Conservation (phyloP, 2,329 filamentous ascomycete species). For the Cucurbitaria berberidis region DNA sequence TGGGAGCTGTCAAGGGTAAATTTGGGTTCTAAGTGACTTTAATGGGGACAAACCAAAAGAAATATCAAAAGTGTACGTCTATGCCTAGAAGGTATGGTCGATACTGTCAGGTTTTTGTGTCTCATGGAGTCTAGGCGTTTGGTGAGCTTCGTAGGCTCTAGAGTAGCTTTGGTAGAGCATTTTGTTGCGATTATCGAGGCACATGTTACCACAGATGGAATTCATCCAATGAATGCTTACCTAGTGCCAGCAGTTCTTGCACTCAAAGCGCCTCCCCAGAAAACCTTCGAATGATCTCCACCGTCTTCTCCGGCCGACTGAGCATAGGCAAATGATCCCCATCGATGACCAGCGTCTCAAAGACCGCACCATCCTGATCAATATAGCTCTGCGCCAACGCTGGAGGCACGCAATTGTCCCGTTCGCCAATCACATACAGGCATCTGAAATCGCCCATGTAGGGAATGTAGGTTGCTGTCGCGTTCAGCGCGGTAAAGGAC, state of each 20-base stretch:
- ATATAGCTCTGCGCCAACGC: slow-evolving; percentile 22
- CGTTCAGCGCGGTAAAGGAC: slow-evolving; percentile 28
- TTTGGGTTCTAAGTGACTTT: no score
- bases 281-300: slow-evolving; percentile 20
- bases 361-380: slow-evolving; percentile 23
- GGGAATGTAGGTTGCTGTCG: slow-evolving; percentile 29
- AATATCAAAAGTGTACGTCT: no score
- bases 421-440: slow-evolving; percentile 26
- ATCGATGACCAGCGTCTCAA: slow-evolving; percentile 20
- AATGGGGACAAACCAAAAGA: no score
- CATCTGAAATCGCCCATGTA: slow-evolving; percentile 32
- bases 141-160: no score
- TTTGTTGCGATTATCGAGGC: no score
- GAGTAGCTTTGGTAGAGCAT: no score
- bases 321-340: slow-evolving; percentile 34
- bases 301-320: slow-evolving; percentile 27
- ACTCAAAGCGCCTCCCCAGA: neutral
- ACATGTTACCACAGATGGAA: no score
- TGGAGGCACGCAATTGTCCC: slow-evolving; percentile 26
- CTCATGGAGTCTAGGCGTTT: no score
- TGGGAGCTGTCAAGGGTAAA: slow-evolving; percentile 61
- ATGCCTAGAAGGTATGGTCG: no score
- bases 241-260: neutral
- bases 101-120: no score
- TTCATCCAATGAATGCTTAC: no score